Conservation (phyloP, 1,139 yeast species). For the Ashbya aceris region DNA sequence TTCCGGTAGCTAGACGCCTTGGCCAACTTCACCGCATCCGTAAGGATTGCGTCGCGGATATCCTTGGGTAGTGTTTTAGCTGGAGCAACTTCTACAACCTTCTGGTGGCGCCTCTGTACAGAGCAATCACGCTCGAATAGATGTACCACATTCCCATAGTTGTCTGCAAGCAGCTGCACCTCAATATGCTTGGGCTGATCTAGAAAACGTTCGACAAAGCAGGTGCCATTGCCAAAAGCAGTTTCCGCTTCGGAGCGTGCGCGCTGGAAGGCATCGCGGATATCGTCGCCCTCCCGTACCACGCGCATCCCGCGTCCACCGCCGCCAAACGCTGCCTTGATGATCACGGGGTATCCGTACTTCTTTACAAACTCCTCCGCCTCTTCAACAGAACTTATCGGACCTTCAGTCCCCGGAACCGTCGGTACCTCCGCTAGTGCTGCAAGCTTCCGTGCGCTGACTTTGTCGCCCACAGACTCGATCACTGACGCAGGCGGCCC, state of each 20-base stretch:
- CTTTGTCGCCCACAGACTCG: conserved; percentile 97
- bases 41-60: conserved; percentile 83
- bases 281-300: conserved; percentile 91
- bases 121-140: conserved; percentile 97
- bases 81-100: conserved; percentile 99
- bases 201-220: conserved; percentile 91
- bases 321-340: conserved; percentile 98
- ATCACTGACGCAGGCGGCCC: conserved; percentile 88
- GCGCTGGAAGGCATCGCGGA: conserved; percentile 84
- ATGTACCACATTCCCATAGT: conserved; percentile 90
- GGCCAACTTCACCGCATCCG: conserved; percentile 92
- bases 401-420: conserved; percentile 98
- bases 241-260: conserved; percentile 92
- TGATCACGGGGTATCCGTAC: conserved; percentile 92
- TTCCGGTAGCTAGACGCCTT: conserved; percentile 81
- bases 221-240: conserved; percentile 96
- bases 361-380: conserved; percentile 70
- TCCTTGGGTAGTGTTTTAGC: conserved; percentile 77
- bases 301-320: conserved; percentile 99
- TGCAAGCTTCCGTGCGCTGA: conserved; percentile 86
- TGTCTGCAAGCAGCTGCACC: conserved; percentile 91
- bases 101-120: conserved; percentile 98
- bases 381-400: conserved; percentile 71
- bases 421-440: conserved; percentile 75
- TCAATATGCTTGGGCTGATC: conserved; percentile 97